Evolutionary conservation across 1,284 basidiomycete species (phyloP).

Genomic region (Malassezia cuniculi): DNA sequence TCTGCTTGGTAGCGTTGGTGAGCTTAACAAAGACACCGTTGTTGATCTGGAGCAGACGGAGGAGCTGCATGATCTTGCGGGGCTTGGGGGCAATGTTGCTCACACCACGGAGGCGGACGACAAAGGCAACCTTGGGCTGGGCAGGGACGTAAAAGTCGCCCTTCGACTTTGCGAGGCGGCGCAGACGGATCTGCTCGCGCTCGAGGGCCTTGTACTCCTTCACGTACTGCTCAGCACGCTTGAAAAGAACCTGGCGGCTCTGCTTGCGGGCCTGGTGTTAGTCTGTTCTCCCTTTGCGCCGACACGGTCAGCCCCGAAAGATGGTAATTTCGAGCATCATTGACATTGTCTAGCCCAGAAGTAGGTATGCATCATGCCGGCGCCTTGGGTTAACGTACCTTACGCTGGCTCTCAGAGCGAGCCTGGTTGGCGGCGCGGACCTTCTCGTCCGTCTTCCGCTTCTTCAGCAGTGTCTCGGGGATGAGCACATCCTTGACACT

Average conservation of each 20-base stretch:
- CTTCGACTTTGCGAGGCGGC: constrained; percentile 76
- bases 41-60: constrained; percentile 98
- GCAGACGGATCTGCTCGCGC: constrained; percentile 90
- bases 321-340: constrained; percentile 45
- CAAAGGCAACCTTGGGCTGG: constrained; percentile 95
- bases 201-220: constrained; percentile 89
- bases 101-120: constrained; percentile 82
- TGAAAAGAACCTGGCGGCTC: constrained; percentile 96
- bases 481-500: constrained; percentile 40
- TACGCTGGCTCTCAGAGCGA: constrained; percentile 72
- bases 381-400: constrained; percentile 54
- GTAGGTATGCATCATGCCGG: constrained; percentile 1
- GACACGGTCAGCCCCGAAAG: constrained; percentile 43
- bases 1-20: constrained; percentile 89
- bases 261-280: constrained; percentile 13
- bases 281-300: not conserved
- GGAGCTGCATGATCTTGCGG: constrained; percentile 94
- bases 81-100: constrained; percentile 99
- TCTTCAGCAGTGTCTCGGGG: constrained; percentile 49
- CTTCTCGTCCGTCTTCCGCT: constrained; percentile 97
- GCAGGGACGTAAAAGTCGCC: constrained; percentile 96
- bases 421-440: constrained; percentile 85
- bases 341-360: constrained; percentile 8
- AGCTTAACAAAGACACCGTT: constrained; percentile 97
- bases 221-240: constrained; percentile 95